These are phyloP conservation scores for Chaetomium cochliodes DNA, from an alignment of 495 filamentous ascomycete species.

Conservation along the genomic window DNA sequence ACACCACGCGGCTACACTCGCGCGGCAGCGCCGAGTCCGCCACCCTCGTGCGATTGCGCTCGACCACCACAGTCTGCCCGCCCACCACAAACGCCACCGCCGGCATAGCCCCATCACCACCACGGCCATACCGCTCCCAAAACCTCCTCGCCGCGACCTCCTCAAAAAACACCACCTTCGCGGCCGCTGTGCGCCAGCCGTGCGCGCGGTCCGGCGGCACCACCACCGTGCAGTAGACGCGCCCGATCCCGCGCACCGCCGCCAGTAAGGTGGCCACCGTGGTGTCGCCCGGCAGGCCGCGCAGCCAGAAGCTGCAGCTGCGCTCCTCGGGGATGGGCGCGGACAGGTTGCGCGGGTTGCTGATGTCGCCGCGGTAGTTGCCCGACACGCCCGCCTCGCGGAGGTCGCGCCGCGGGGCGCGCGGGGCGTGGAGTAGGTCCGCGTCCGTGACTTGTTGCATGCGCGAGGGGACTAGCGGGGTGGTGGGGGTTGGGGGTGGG, in stretches of 20 bases:
- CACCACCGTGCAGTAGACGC: constrained; percentile 40
- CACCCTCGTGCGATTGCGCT: background rate
- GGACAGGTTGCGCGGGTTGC: constrained; percentile 29
- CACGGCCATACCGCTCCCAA: background rate
- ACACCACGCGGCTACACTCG: background rate
- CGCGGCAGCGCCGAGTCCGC: background rate
- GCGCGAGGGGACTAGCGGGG: background rate
- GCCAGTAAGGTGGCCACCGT: constrained; percentile 31
- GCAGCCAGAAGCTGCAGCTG: constrained; percentile 43
- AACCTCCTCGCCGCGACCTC: constrained; percentile 19
- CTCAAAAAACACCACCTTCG: constrained; percentile 45
- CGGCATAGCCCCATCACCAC: too few relatives aligned
- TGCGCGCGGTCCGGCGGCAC: constrained; percentile 27
- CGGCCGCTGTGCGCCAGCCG: constrained; percentile 31
- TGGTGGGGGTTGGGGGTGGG: background rate
- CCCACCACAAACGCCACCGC: background rate
- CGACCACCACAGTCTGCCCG: background rate
- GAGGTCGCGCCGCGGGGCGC: background rate
- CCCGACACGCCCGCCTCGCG: background rate
- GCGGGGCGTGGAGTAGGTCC: background rate
- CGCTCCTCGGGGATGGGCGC: constrained; percentile 34
- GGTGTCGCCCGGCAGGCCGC: constrained; percentile 32
- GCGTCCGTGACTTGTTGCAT: background rate
- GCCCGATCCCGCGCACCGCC: constrained; percentile 35
- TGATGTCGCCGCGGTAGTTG: constrained; percentile 37